Percentiles rank a stretch among this genome's conserved stretches.
These are phyloP conservation scores for Ambrosiella xylebori DNA, from an alignment of 2,329 filamentous ascomycete species.

Conservation along the genomic window DNA sequence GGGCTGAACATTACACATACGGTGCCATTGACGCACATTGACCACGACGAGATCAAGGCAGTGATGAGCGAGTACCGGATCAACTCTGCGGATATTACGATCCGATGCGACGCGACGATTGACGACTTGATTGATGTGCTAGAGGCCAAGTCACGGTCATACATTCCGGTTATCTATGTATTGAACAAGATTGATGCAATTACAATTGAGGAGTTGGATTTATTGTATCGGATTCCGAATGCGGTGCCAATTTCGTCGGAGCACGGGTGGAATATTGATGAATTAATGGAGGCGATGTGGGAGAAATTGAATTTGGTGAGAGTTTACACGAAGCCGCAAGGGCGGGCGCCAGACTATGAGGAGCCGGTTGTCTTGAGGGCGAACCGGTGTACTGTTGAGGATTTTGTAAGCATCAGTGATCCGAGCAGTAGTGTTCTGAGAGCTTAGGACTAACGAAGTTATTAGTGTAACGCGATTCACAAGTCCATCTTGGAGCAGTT, in stretches of 20 bases:
- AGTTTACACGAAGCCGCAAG: conserved; percentile 97
- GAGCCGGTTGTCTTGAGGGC: conserved; percentile 77
- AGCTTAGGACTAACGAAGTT: neutral
- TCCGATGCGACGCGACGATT: conserved; percentile 91
- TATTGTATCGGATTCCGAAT: conserved; percentile 92
- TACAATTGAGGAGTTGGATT: conserved; percentile 89
- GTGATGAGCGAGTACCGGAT: conserved; percentile 97
- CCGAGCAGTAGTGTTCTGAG: neutral
- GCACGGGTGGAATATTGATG: conserved; percentile 94
- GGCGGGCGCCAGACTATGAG: conserved; percentile 80
- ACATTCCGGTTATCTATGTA: conserved; percentile 98
- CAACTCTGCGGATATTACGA: conserved; percentile 89
- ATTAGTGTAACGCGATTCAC: conserved; percentile 88
- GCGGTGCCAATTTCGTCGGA: conserved; percentile 95
- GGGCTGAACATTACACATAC: conserved; percentile 94
- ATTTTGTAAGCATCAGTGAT: conserved; percentile 54
- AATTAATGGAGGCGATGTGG: conserved; percentile 97
- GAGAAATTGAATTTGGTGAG: conserved; percentile 81
- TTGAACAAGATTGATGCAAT: conserved; percentile 99
- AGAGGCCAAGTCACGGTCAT: conserved; percentile 84
- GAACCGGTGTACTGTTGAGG: conserved; percentile 75
- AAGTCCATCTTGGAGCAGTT: conserved; percentile 92
- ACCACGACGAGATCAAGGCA: conserved; percentile 90
- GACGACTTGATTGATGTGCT: conserved; percentile 94
- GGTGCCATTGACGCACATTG: conserved; percentile 78